Base-by-base conservation (phyloP, 306 rosid species). In the Carpinus viminea region DNA sequence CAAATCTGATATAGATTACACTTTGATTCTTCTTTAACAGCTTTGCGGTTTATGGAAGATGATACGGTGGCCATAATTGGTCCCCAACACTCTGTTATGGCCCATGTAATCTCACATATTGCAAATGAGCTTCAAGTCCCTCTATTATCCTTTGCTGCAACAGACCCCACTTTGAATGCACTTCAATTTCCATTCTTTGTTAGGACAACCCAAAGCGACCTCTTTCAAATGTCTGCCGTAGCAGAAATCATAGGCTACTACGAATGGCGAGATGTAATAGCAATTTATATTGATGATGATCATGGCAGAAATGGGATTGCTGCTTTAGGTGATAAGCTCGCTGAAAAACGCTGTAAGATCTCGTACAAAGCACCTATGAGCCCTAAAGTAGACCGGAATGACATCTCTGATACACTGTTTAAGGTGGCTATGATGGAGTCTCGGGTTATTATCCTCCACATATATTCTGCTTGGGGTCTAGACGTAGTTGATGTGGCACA, bases 131-230 rank as follows among this genome's bases (percentile, higher is more conserved):
- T 96, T 78, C 96, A 87, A 73, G 91, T 91, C 46, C 99, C 97
- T 72, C 74, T 96, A 56, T 60, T 96, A 47, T 91, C 99, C 24
- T 91, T 89, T 77, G 24, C 94, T 2, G 99, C 97, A 18, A 69
- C 92, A 8, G 98, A 96, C 77, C 98, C 98, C 24, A 88, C 99
- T 12, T 84, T 96, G 61, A 88, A 93, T 64, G 84, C 99, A 8
- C 98, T 93, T 80, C 94, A 96, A 78, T 96, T 90, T 79, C 99
- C 99, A 15, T 96, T 83, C 83, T 96, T 96, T 48, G 61, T 96
- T 24, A 82, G 96, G 64, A 88, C 91, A n/a, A 74, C 88, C 8
- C 91, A 89, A 34, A 93, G 79, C 62, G 98, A 91, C 82, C 88
- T 85, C 72, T 90, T 72, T 81, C 89, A 85, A 79, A 93, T 96